Conservation (phyloP, 371 early-diverging fungal species). For the Mucor lusitanicus region DNA sequence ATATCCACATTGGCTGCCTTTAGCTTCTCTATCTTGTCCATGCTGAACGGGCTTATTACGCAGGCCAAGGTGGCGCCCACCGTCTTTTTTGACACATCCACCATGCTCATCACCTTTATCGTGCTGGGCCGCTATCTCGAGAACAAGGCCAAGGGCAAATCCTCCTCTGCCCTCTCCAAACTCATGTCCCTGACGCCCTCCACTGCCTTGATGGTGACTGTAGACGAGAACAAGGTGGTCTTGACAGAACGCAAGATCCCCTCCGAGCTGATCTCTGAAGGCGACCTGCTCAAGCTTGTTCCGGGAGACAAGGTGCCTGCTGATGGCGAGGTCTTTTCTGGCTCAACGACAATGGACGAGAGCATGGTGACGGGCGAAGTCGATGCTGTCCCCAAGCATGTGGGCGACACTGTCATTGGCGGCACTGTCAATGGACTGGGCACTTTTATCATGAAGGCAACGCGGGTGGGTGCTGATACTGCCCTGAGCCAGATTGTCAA, state of each 20-base stretch:
- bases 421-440: slow-evolving; percentile 92
- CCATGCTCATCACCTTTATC: slow-evolving; percentile 90
- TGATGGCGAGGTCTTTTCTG: slow-evolving; percentile 89
- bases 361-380: slow-evolving; percentile 98
- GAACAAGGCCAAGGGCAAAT: slow-evolving; percentile 92
- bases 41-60: slow-evolving; percentile 29
- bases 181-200: slow-evolving; percentile 87
- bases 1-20: slow-evolving; percentile 90
- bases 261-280: slow-evolving; percentile 82
- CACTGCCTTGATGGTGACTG: slow-evolving; percentile 38
- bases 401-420: slow-evolving; percentile 76
- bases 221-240: slow-evolving; percentile 25
- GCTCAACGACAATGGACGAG: slow-evolving; percentile 91
- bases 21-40: slow-evolving; percentile 67
- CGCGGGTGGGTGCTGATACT: slow-evolving; percentile 82
- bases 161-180: slow-evolving; percentile 86
- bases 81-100: slow-evolving; percentile 92
- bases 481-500: slow-evolving; percentile 85
- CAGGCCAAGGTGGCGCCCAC: slow-evolving; percentile 51
- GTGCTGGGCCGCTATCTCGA: slow-evolving; percentile 90
- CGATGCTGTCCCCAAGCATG: slow-evolving; percentile 80
- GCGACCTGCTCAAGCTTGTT: slow-evolving; percentile 83
- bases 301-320: slow-evolving; percentile 95
- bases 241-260: slow-evolving; percentile 74
- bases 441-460: slow-evolving; percentile 71